phyloP scores from a whole-genome alignment of 108 stramenopile genomes.

The Tribonema minus region DNA sequence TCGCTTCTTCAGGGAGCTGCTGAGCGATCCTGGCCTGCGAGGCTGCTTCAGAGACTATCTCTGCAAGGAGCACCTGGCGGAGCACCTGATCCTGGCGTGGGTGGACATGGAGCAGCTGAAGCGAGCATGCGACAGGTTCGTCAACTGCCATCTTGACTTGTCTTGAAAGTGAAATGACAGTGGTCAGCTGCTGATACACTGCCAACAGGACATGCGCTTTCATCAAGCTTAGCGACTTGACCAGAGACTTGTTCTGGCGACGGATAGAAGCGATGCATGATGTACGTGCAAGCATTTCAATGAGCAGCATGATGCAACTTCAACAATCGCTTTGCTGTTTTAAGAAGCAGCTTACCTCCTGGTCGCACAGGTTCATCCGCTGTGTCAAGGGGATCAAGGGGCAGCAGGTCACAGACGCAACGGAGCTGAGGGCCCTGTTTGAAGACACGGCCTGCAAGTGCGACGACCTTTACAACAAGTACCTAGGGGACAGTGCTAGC shows the following conservation, averaged over 20 bases:
- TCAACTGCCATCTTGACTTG: no score
- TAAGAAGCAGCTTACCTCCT: no score
- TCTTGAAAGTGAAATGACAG: background rate
- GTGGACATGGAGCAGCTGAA: background rate
- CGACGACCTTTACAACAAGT: background rate
- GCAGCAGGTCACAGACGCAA: background rate
- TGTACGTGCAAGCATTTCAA: no score
- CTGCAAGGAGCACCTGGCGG: background rate
- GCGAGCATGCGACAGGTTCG: background rate
- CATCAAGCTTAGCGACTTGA: no score
- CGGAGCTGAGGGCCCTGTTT: background rate
- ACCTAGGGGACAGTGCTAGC: background rate
- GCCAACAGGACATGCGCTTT: no score
- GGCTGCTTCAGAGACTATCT: background rate
- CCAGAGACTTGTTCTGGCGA: no score
- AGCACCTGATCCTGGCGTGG: background rate
- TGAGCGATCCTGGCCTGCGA: background rate
- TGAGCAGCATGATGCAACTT: background rate
- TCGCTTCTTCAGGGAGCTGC: background rate
- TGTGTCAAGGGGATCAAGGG: background rate
- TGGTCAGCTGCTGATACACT: background rate
- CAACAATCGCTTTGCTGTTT: background rate
- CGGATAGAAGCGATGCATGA: background rate
- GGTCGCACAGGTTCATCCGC: no score
- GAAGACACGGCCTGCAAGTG: background rate